Evolutionary conservation across 352 stramenopile genomes (phyloP), one percentile per base, ranked within the genome.

Genomic region (Globisporangium heterothallicum): DNA sequence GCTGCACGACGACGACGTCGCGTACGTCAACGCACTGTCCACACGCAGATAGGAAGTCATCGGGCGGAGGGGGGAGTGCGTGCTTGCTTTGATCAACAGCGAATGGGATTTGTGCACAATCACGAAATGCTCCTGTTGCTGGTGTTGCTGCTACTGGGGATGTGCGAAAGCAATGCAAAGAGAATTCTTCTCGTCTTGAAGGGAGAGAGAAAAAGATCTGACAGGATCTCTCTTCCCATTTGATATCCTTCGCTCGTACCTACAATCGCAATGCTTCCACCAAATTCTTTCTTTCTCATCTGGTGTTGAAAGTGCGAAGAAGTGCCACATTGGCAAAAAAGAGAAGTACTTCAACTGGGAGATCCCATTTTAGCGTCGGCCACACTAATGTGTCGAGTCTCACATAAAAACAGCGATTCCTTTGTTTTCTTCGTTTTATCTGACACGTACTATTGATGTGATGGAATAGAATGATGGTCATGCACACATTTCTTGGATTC

Each of bases 1-100:
- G 29, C 27, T 32, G 26, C 63, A 72, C 9, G 47, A 8, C 21
- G 56, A 52, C 24, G 51, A 10, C 13, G 59, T 66, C 46, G 55
- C 40, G 43, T 66, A 72, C 47, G 59, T 62, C 19, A 72, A 56
- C 40, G 57, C 55, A 35, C 58, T 56, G 35, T 61, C 43, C 25
- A 48, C 6, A 30, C 22, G 6, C 18, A 27, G 4, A 30, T 24
- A n/a, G 25, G 45, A 29, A 30, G 45, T n/a, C 29, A 38, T 38
- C 26, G 30, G 29, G 45, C 5, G 30, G 12, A 24, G 18, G 5
- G 22, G 19, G 18, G 22, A 14, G 25, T 34, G 29, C 6, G 29
- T n/a, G n/a, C n/a, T n/a, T n/a, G n/a, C n/a, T n/a, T n/a, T n/a
- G n/a, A n/a, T n/a, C n/a, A n/a, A n/a, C n/a, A n/a, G n/a, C n/a